Evolutionary conservation across 345 rosid species (phyloP).

Genomic region (Acer campestre): DNA sequence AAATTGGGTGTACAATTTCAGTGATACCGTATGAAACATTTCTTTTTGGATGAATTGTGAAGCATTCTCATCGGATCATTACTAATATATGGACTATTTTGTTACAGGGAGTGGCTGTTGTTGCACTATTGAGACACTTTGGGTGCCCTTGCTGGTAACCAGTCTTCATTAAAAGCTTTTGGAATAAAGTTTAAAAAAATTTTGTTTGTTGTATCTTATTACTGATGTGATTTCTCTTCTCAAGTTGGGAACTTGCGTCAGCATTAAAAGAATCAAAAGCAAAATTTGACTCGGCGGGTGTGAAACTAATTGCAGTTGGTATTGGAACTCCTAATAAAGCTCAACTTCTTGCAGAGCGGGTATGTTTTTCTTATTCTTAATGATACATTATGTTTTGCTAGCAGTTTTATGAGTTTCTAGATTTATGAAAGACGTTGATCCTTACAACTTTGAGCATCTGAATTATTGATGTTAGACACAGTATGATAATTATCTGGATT

Average conservation of each 20-base stretch:
- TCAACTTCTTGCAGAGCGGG: constrained; percentile 64
- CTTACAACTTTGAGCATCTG: background rate
- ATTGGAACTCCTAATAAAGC: constrained; percentile 88
- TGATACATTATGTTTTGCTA: background rate
- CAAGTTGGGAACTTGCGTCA: constrained; percentile 89
- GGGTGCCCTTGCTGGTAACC: constrained; percentile 87
- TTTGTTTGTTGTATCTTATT: constrained; percentile 3
- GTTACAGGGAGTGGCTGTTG: constrained; percentile 73
- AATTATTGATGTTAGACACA: background rate
- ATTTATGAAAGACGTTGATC: background rate
- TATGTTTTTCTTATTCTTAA: constrained; percentile 20
- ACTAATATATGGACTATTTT: background rate
- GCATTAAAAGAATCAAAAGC: constrained; percentile 65
- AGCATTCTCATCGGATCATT: background rate
- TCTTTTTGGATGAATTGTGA: background rate
- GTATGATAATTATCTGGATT: background rate
- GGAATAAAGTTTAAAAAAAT: background rate
- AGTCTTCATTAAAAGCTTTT: background rate
- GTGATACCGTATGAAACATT: too few species aligned
- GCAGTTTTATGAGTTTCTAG: background rate
- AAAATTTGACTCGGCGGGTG: constrained; percentile 78
- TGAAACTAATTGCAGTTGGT: constrained; percentile 76
- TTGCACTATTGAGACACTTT: constrained; percentile 87
- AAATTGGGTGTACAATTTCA: too few species aligned
- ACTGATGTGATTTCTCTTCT: constrained; percentile 10